These are phyloP conservation scores for Nicotiana tabacum DNA, from an alignment of 257 asterid species.

Conservation along the genomic window DNA sequence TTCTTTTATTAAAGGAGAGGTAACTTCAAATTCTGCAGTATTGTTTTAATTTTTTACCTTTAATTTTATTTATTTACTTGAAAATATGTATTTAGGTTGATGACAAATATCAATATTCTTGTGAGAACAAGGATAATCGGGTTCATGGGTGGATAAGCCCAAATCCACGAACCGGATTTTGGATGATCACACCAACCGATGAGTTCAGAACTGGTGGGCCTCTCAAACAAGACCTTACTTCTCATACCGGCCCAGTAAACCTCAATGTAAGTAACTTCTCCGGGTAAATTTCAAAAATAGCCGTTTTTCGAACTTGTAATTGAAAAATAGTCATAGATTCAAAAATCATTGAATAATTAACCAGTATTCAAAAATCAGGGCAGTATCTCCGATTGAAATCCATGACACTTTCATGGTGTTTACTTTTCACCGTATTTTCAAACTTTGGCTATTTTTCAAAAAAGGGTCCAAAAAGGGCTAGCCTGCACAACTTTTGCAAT, in stretches of 20 bases:
- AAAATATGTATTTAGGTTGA: slow-evolving; percentile 47
- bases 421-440: too few species aligned
- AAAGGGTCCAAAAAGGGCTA: too few species aligned
- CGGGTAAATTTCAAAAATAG: neutral
- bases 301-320: too few species aligned
- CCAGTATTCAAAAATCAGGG: too few species aligned
- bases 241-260: slow-evolving; percentile 78
- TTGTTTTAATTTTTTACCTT: neutral
- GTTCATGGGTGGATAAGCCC: slow-evolving; percentile 89
- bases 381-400: too few species aligned
- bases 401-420: too few species aligned
- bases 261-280: slow-evolving; percentile 49
- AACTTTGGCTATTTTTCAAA: too few species aligned
- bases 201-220: slow-evolving; percentile 87
- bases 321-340: too few species aligned
- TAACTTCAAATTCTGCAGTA: neutral
- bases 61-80: neutral
- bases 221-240: slow-evolving; percentile 86
- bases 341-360: too few species aligned
- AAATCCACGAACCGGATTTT: slow-evolving; percentile 58
- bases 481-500: too few species aligned
- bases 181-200: slow-evolving; percentile 78
- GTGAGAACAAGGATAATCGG: slow-evolving; percentile 61
- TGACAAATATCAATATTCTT: slow-evolving; percentile 83
- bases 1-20: slow-evolving; percentile 69